Evolutionary conservation across 805 yeast genomes (phyloP).

Genomic region (Lachancea fermentati): DNA sequence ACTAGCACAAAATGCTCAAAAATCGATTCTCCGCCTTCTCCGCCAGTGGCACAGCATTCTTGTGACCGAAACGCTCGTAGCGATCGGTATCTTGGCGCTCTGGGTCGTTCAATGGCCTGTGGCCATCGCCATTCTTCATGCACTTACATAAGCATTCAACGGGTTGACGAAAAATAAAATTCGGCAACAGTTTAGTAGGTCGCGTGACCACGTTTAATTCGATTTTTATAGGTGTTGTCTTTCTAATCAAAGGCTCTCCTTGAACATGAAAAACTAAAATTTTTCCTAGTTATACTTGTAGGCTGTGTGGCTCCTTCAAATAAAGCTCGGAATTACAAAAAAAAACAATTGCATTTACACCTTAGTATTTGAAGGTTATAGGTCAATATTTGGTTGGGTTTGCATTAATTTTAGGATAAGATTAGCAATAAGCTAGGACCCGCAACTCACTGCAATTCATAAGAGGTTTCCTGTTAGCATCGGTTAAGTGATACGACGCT

Average conservation of each 20-base stretch:
- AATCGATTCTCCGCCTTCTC: constrained; percentile 8
- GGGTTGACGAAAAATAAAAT: too few relatives aligned
- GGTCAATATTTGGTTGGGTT: too few relatives aligned
- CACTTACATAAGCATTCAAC: neutral
- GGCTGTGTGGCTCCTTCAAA: neutral
- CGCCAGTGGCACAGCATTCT: constrained; percentile 33
- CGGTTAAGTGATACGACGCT: too few relatives aligned
- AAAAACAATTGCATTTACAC: neutral
- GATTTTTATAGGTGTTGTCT: too few relatives aligned
- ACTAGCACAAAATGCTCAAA: constrained; percentile 1
- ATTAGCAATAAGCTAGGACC: too few relatives aligned
- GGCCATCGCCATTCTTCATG: constrained; percentile 22
- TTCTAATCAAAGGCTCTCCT: too few relatives aligned
- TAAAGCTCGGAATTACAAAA: neutral
- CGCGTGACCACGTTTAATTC: too few relatives aligned
- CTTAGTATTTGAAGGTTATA: neutral
- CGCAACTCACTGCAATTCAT: too few relatives aligned
- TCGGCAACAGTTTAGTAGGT: too few relatives aligned
- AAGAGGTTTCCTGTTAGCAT: too few relatives aligned
- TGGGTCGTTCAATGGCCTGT: constrained; percentile 46
- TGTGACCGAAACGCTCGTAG: constrained; percentile 42
- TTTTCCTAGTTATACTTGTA: neutral
- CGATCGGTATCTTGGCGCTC: constrained; percentile 38
- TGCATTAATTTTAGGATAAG: neutral
- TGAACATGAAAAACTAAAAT: neutral